Evolutionary conservation across 164 flowering plant genomes (phyloP), one percentile per base, ranked within the genome.

Genomic region (Sedum album): DNA sequence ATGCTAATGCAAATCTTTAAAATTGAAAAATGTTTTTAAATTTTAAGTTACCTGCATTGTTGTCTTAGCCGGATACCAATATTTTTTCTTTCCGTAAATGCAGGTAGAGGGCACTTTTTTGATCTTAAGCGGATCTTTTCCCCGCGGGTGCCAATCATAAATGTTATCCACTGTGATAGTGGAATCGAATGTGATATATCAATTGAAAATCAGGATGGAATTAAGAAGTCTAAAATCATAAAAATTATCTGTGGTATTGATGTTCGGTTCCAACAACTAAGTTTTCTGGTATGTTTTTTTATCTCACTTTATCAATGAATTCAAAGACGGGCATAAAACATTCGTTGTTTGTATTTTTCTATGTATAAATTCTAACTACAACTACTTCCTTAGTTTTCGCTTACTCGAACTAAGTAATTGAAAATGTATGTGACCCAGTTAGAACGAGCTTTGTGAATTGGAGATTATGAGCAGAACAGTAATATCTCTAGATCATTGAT

Each of bases 121-220:
- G 69, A 80, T 36, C 83, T 88, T 21, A 76, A 77, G 69, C 78
- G 82, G 63, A 81, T 88, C 69, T 49, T 82, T 67, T 65, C 74
- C 46, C 91, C 94, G n/a, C 80, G 80, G 79, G 91, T 86, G 72
- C 94, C 91, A 35, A 80, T 88, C 69, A 68, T 88, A 41, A 86
- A 86, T 75, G 75, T 80, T 66, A 71, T 75, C 71, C 89, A 88
- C 75, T 39, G 72, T 66, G 87, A 86, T 73, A 86, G 86, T 66
- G 79, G 81, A 70, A 77, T 86, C 67, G 89, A 86, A 76, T 88
- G 91, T 76, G 94, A 88, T 76, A 71, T 88, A 51, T 88, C 91
- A 13, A 81, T 88, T 69, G 89, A 82, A 65, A 88, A 88, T 73
- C 73, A 77, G 73, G 89, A 85, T 78, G 94, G 91, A 51, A 73